Conservation (phyloP, 345 rosid species). For the Eucalyptus viminalis region DNA sequence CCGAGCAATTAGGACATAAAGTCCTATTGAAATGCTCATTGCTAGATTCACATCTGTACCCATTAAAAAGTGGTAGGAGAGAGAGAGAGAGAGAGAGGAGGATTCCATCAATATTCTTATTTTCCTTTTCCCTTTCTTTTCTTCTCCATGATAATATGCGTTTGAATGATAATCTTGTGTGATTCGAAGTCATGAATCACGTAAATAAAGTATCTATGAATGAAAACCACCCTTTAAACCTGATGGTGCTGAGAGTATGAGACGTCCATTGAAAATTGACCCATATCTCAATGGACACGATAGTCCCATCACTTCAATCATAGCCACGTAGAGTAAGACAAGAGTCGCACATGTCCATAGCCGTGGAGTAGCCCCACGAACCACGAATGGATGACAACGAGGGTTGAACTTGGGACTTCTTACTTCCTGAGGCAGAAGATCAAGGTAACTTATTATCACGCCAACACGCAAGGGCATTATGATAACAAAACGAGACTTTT, state of each 20-base stretch:
- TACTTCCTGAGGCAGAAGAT: neutral
- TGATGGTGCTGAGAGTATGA: neutral
- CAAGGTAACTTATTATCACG: neutral
- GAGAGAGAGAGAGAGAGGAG: neutral
- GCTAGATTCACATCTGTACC: neutral
- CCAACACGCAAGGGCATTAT: neutral
- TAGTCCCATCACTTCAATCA: neutral
- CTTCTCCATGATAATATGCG: neutral
- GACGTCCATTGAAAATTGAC: neutral
- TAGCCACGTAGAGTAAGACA: neutral
- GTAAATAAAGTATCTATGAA: neutral
- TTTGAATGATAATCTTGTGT: neutral
- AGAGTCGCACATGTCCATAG: neutral
- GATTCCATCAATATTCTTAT: neutral
- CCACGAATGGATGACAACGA: neutral
- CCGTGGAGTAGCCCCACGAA: neutral
- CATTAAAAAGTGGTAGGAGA: neutral
- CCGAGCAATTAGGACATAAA: neutral
- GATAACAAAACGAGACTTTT: neutral
- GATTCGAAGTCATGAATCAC: neutral
- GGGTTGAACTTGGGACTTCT: neutral
- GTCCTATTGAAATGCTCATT: neutral
- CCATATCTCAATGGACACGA: neutral
- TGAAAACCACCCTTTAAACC: neutral
- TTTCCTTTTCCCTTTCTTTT: neutral